Percentiles rank a stretch among this genome's conserved stretches.
Evolutionary conservation across 1,284 basidiomycete species (phyloP).

Genomic region (Cutaneotrichosporon sp.): DNA sequence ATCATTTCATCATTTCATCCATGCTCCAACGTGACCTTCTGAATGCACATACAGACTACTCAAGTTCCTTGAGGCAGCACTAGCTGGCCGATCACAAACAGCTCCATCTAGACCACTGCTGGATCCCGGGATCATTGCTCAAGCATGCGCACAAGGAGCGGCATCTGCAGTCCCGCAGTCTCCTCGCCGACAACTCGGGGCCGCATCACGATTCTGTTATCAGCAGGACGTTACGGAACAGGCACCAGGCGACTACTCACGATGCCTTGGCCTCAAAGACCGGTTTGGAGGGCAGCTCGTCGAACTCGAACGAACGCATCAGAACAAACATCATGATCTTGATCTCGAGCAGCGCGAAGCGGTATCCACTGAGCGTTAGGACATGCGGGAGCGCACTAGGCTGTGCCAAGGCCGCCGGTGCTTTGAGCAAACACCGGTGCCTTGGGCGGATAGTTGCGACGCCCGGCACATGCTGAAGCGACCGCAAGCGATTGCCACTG

Average conservation of each 20-base stretch:
- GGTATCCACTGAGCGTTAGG: conserved; percentile 62
- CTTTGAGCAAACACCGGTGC: not conserved
- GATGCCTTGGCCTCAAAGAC: conserved; percentile 35
- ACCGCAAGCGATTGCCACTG: too few species aligned
- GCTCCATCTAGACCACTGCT: too few species aligned
- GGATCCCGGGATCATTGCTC: not conserved
- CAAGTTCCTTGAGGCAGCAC: too few species aligned
- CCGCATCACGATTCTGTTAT: conserved; percentile 43
- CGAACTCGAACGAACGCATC: conserved; percentile 57
- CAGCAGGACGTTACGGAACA: not conserved
- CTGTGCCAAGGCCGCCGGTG: not conserved
- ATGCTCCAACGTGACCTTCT: too few species aligned
- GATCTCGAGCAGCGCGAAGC: conserved; percentile 64
- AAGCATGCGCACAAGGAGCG: conserved; percentile 30
- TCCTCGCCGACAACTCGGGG: conserved; percentile 40
- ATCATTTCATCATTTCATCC: too few species aligned
- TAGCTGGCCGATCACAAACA: not conserved
- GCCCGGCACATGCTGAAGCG: too few species aligned
- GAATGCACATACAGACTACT: too few species aligned
- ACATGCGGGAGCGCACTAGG: conserved; percentile 26
- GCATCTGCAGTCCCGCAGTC: conserved; percentile 46
- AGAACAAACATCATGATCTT: conserved; percentile 60
- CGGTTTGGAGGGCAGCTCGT: conserved; percentile 47
- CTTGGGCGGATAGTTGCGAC: too few species aligned
- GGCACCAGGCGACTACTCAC: conserved; percentile 23